These are phyloP conservation scores for Podospora fimiseda DNA, from an alignment of 495 filamentous ascomycete species.

Conservation along the genomic window DNA sequence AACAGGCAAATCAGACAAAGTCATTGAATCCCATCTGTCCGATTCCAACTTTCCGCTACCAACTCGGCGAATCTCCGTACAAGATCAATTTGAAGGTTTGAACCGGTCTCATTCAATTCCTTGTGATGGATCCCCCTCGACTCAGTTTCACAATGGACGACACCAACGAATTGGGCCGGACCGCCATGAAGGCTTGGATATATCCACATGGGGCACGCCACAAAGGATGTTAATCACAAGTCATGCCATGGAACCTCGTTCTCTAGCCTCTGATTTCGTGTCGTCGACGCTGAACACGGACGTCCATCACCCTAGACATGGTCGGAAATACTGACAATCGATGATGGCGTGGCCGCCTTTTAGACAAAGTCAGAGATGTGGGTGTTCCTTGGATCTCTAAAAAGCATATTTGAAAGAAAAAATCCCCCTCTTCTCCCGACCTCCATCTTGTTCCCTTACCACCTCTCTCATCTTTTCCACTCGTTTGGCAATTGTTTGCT, in stretches of 20 bases:
- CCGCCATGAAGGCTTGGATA: slow-evolving; percentile 7
- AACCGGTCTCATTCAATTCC: background rate
- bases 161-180: no score
- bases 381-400: background rate
- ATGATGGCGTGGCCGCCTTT: background rate
- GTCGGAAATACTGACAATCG: background rate
- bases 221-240: slow-evolving; percentile 9
- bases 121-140: background rate
- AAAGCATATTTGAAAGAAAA: background rate
- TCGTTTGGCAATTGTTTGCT: background rate
- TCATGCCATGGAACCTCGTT: background rate
- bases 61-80: background rate
- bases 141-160: no score
- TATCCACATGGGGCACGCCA: slow-evolving; percentile 12
- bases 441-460: background rate
- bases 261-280: background rate
- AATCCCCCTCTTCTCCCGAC: background rate
- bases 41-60: background rate
- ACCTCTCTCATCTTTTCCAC: background rate
- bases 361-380: background rate
- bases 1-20: slow-evolving; percentile 1
- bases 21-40: background rate
- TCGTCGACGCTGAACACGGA: background rate
- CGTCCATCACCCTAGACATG: background rate
- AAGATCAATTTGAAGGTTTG: background rate